These are phyloP conservation scores for maize (Zea mays) DNA, from an alignment of 176 grass and related monocot species.

Conservation along the genomic window DNA sequence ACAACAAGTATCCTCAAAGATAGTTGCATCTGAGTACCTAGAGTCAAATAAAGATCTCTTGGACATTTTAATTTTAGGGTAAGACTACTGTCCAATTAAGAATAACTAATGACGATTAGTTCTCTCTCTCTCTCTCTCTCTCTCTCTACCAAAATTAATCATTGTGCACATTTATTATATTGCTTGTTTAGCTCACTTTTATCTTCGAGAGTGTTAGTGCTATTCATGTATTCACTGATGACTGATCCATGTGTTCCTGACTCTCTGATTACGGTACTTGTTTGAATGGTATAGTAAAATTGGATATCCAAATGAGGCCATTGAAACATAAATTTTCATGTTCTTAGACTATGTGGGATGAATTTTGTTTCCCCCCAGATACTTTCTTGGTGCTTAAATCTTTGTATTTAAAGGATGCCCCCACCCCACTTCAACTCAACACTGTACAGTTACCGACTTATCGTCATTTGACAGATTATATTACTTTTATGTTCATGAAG, in stretches of 20 bases:
- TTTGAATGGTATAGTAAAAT: conserved; percentile 26
- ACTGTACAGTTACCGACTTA: not conserved
- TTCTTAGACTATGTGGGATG: not conserved
- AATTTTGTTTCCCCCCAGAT: not conserved
- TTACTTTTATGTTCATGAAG: not conserved
- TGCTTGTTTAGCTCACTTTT: conserved; percentile 17
- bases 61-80: conserved; percentile 76
- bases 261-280: conserved; percentile 14
- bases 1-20: conserved; percentile 69
- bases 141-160: too few relatives aligned
- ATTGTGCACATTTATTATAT: not conserved
- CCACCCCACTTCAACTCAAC: not conserved
- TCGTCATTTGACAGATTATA: not conserved
- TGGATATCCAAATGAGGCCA: not conserved
- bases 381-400: not conserved
- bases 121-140: not conserved
- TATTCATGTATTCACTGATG: not conserved
- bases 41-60: conserved; percentile 88
- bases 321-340: conserved; percentile 11
- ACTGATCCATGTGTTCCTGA: conserved; percentile 13
- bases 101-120: not conserved
- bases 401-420: not conserved
- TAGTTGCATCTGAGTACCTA: conserved; percentile 78
- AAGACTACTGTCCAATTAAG: conserved; percentile 25
- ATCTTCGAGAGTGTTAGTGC: not conserved